A percentile compares a stretch with the other conserved stretches of the same genome.
These are phyloP conservation scores for Cystobasidium ongulense DNA, from an alignment of 768 basidiomycete species.

Conservation along the genomic window DNA sequence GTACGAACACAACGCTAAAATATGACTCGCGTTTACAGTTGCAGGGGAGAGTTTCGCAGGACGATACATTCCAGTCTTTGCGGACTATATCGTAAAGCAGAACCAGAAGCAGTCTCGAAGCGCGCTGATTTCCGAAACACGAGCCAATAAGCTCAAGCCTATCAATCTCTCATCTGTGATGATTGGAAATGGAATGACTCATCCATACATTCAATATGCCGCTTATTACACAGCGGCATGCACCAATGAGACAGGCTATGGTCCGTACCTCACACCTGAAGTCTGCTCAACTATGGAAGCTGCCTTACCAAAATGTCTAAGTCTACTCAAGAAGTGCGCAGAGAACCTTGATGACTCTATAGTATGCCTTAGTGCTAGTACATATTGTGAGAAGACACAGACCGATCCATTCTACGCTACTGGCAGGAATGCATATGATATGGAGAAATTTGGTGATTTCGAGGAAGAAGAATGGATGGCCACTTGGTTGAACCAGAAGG, in stretches of 20 bases:
- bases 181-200: constrained; percentile 41
- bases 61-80: constrained; percentile 38
- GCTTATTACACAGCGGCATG: constrained; percentile 39
- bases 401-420: constrained; percentile 33
- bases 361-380: constrained; percentile 33
- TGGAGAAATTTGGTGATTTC: constrained; percentile 39
- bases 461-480: constrained; percentile 37
- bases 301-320: constrained; percentile 34
- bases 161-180: constrained; percentile 37
- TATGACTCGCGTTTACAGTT: constrained; percentile 5
- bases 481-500: constrained; percentile 35
- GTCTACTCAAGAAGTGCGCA: constrained; percentile 35
- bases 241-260: constrained; percentile 35
- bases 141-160: background rate
- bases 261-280: constrained; percentile 31
- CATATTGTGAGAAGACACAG: constrained; percentile 39
- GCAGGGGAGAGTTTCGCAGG: constrained; percentile 37
- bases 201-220: constrained; percentile 39
- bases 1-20: background rate
- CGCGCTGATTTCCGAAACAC: background rate
- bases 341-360: constrained; percentile 31
- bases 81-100: constrained; percentile 38
- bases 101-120: constrained; percentile 11
- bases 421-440: constrained; percentile 35
- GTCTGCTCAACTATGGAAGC: constrained; percentile 34